Evolutionary conservation across 2,329 filamentous ascomycete genomes (phyloP).

Genomic region (Fusarium avenaceum): DNA sequence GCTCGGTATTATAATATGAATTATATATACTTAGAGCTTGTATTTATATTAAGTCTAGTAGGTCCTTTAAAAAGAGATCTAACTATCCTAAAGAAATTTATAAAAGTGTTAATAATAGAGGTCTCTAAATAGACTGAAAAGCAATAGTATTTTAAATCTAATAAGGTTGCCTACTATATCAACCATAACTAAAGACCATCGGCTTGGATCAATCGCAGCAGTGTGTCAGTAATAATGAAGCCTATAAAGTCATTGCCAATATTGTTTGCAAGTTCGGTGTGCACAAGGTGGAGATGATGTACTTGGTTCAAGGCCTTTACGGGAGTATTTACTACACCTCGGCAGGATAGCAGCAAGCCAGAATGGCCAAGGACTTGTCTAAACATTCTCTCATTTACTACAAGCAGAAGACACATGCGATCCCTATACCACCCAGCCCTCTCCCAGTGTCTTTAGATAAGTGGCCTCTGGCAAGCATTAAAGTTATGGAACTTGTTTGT

Average conservation of each 20-base stretch:
- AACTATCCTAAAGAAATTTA: too few relatives aligned
- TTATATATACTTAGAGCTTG: too few relatives aligned
- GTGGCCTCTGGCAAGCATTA: background rate
- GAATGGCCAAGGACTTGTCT: background rate
- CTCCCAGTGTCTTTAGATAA: background rate
- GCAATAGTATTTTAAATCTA: too few relatives aligned
- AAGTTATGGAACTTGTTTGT: background rate
- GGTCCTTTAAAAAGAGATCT: too few relatives aligned
- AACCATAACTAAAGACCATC: too few relatives aligned
- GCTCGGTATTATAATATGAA: too few relatives aligned
- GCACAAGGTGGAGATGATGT: background rate
- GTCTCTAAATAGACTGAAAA: too few relatives aligned
- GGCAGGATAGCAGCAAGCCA: background rate
- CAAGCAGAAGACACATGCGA: background rate
- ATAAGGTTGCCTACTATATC: too few relatives aligned
- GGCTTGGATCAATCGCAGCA: too few relatives aligned
- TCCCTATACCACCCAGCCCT: background rate
- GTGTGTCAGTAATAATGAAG: background rate
- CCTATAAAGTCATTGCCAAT: background rate
- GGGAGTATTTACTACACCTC: background rate
- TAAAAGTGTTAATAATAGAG: too few relatives aligned
- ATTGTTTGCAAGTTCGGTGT: background rate
- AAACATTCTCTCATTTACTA: slow-evolving; percentile 1
- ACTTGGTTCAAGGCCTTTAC: slow-evolving; percentile 2
- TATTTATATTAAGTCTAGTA: too few relatives aligned